phyloP scores from a whole-genome alignment of 306 rosid species.

The Cucurbita maxima region DNA sequence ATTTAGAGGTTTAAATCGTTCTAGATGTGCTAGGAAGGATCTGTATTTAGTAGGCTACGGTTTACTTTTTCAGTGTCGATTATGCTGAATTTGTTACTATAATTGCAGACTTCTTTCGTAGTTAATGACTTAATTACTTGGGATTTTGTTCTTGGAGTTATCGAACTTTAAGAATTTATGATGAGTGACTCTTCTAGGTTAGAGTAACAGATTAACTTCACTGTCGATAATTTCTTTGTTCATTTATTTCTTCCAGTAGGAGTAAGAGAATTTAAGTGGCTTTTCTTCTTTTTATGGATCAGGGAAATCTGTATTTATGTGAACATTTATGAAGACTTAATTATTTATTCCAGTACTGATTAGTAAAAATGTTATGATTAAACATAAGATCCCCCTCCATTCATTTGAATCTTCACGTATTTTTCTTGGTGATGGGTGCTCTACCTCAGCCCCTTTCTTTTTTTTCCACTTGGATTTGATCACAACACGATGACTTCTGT shows the following conservation, averaged over 20 bases:
- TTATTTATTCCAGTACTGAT: background rate
- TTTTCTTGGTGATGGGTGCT: background rate
- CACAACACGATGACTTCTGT: background rate
- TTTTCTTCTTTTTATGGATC: conserved; percentile 15
- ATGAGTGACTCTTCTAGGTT: background rate
- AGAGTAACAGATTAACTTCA: background rate
- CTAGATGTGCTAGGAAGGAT: conserved; percentile 1
- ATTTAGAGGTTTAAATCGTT: conserved; percentile 3
- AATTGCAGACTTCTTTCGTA: background rate
- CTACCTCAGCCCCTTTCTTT: background rate
- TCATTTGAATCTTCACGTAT: background rate
- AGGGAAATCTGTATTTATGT: conserved; percentile 14
- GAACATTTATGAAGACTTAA: background rate
- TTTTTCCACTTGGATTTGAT: background rate
- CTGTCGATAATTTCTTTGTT: conserved; percentile 1
- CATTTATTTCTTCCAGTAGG: conserved; percentile 9
- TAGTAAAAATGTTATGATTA: background rate
- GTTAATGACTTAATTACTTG: background rate
- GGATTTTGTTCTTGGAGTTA: background rate
- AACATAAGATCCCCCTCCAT: background rate
- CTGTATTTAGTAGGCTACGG: conserved; percentile 5
- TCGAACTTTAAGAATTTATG: background rate
- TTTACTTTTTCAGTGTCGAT: conserved; percentile 3
- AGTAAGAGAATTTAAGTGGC: conserved; percentile 18
- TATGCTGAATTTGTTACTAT: conserved; percentile 1